Base-by-base conservation (phyloP, 129 eudicot genomes). In the Oenanthe sinensis region DNA sequence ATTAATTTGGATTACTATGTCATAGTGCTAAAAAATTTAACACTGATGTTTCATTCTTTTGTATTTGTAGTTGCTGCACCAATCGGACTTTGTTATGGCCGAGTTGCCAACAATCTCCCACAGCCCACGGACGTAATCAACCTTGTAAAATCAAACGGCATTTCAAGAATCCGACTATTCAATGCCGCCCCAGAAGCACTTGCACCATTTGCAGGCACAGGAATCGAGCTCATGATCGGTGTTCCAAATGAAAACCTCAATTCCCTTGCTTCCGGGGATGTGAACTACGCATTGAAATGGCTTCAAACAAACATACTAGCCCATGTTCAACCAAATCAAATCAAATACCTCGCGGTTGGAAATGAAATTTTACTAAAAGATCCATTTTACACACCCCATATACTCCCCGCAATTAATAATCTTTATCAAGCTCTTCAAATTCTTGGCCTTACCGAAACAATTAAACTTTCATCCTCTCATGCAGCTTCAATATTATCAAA, bases 11-110 rank as follows among this genome's bases (percentile, higher is more conserved):
- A 37, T 47, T 47, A 47, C 50, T 47, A 3, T 47, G 62, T 20
- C 6, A 54, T 3, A 54, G 20, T 54, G 26, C 62, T 54, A 20
- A 4, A 54, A 19, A 19, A 5, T 5, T 2, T 55, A 22, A 22
- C 12, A 55, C 10, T 55, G 10, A 58, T 16, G 10, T 60, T 74
- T 80, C 8, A 8, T 26, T 44, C n/a, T 39, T 39, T 49, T 36
- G 22, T 58, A 63, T 30, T 82, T 20, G 68, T 81, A 91, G 92
- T n/a, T 28, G 91, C 85, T 33, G 85, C 85, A 37, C 91, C 88
- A 20, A 77, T 90, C n/a, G 96, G 98, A 76, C 80, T 90, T 14
- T 90, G 96, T 83, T 90, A 90, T 40, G 98, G 98, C 76, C 84
- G 86, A 2, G 89, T 90, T 5, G 89, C 88, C 62, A 80, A 78